Base-by-base conservation (phyloP, 2,329 filamentous ascomycete species). In the Fusarium kyushuense region DNA sequence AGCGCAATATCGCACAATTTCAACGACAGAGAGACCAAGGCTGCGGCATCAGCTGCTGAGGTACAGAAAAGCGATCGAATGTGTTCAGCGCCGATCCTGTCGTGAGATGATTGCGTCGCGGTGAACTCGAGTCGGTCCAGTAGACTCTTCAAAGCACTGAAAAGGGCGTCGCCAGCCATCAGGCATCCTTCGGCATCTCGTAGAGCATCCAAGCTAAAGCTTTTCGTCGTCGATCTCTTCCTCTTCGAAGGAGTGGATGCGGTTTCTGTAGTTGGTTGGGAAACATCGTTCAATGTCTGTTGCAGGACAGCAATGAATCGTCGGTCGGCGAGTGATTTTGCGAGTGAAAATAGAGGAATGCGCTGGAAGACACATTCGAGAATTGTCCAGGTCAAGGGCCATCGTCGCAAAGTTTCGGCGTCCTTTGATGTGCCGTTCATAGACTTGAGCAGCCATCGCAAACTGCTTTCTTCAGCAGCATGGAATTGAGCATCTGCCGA, bases 341-440 rank as follows among this genome's bases (percentile, higher is more conserved):
- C 91, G 25, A 92, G 82, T 13, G 88, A 89, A 45, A 91, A 89
- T 0, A 89, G 81, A 0, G 92, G 90, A 19, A 95, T 87, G n/a
- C 88, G 81, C 49, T 84, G 81, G 54, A 92, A 84, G 47, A 91
- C 82, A 60, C 84, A 84, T 43, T 83, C 82, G 25, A 94, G 76
- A 35, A 93, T 84, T 30, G 80, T 82, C 91, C 88, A 90, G 12
- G 86, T 82, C 53, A 86, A 75, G 46, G 86, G 85, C 70, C 84
- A 87, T 64, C 86, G 81, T 70, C 87, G 83, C 51, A 87, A 71
- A 40, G 80, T 83, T 74, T 88, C 86, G 53, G 84, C 83, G 36
- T 81, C 76, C 32, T 79, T 78, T 25, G 78, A 76, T 40, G 79
- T 69, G 21, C 82, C 82, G 63, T 83, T 84, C 86, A 89, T 88